A percentile compares a stretch with the other conserved stretches of the same genome.
These are phyloP conservation scores for Xylariaceae sp. DNA, from an alignment of 2,329 filamentous ascomycete species.

Conservation along the genomic window DNA sequence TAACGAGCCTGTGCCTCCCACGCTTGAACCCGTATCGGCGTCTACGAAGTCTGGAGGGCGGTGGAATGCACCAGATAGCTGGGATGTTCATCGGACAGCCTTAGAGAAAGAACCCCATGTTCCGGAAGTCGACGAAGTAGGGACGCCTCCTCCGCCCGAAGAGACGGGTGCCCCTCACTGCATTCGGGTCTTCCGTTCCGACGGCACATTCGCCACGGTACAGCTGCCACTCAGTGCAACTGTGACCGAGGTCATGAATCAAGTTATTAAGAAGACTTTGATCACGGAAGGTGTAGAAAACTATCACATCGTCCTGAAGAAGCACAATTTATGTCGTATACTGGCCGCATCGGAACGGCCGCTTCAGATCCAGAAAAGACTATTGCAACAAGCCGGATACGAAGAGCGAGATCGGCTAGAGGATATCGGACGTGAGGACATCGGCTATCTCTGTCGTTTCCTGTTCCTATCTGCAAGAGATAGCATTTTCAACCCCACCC, in stretches of 20 bases:
- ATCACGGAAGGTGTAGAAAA: conserved; percentile 85
- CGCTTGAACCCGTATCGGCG: conserved; percentile 25
- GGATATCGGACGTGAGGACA: conserved; percentile 92
- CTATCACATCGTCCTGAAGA: conserved; percentile 92
- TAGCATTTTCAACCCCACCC: conserved; percentile 67
- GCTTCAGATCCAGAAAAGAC: conserved; percentile 81
- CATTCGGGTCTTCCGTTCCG: conserved; percentile 89
- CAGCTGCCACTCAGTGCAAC: conserved; percentile 78
- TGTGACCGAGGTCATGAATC: conserved; percentile 79
- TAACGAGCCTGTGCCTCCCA: conserved; percentile 18
- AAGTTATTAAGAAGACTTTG: conserved; percentile 91
- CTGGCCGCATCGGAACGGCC: conserved; percentile 74
- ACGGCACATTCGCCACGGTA: conserved; percentile 90
- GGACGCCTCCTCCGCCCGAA: conserved; percentile 61
- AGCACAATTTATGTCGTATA: conserved; percentile 82
- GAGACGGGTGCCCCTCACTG: conserved; percentile 76
- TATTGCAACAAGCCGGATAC: conserved; percentile 90
- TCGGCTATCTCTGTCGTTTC: conserved; percentile 93
- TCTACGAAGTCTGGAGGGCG: conserved; percentile 43
- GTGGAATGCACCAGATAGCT: conserved; percentile 95
- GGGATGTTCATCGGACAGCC: conserved; percentile 74
- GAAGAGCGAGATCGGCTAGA: conserved; percentile 80
- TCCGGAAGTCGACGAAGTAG: conserved; percentile 62
- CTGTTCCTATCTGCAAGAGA: conserved; percentile 88
- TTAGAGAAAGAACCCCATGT: conserved; percentile 57